Evolutionary conservation across 2,329 filamentous ascomycete genomes (phyloP).

Genomic region (Teratosphaeria destructans): DNA sequence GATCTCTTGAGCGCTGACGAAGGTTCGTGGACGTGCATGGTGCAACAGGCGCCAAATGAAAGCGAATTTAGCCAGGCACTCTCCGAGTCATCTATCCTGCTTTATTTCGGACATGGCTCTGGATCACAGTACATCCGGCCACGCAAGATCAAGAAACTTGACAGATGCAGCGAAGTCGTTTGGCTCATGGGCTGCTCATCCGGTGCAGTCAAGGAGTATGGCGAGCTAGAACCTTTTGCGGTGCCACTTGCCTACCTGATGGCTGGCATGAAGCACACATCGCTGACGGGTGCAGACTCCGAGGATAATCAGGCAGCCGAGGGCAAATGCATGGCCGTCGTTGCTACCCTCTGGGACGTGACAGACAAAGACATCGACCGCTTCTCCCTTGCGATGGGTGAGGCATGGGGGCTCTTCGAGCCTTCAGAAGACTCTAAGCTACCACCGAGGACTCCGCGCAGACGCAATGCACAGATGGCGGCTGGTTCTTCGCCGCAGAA

Average conservation of each 20-base stretch:
- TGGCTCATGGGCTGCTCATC: conserved; percentile 94
- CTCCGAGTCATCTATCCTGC: conserved; percentile 56
- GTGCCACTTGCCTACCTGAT: conserved; percentile 87
- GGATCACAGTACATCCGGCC: conserved; percentile 89
- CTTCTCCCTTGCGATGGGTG: conserved; percentile 68
- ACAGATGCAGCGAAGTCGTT: conserved; percentile 36
- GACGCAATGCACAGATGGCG: conserved; percentile 10
- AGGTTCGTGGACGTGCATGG: conserved; percentile 55
- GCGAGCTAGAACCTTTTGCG: conserved; percentile 83
- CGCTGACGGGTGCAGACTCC: not conserved
- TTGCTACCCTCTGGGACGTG: conserved; percentile 95
- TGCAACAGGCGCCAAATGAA: conserved; percentile 62
- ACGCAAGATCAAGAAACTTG: conserved; percentile 66
- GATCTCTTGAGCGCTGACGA: conserved; percentile 26
- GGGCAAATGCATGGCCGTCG: conserved; percentile 53
- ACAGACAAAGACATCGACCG: conserved; percentile 96
- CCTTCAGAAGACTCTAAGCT: conserved; percentile 10
- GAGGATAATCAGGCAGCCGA: not conserved
- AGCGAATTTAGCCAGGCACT: conserved; percentile 63
- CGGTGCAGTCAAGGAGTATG: conserved; percentile 66
- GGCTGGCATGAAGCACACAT: conserved; percentile 48
- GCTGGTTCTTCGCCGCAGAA: conserved; percentile 20
- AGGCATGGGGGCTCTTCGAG: conserved; percentile 68
- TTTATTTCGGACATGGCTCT: conserved; percentile 95
- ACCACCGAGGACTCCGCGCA: conserved; percentile 19